Evolutionary conservation across 2,329 filamentous ascomycete species (phyloP).

Genomic region (Botrytis fragariae): DNA sequence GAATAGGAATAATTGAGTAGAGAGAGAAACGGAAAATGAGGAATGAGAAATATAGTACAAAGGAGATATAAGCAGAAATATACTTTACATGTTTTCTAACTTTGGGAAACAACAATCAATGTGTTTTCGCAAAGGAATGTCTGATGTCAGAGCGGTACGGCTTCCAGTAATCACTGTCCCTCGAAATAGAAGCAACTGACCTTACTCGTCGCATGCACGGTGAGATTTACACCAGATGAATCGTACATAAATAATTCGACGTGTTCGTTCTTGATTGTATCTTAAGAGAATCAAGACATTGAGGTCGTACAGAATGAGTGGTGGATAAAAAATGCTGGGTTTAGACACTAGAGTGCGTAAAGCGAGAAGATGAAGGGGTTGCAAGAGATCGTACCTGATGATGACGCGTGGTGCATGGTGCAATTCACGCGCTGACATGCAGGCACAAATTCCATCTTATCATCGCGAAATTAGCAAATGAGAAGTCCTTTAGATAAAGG

Average conservation of each 20-base stretch:
- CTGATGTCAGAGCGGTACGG: slow-evolving; percentile 2
- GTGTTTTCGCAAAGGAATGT: not conserved
- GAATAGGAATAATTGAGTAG: not conserved
- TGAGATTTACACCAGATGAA: not conserved
- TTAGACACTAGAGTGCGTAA: not conserved
- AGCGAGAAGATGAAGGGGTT: not conserved
- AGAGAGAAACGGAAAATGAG: not conserved
- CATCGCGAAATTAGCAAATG: not conserved
- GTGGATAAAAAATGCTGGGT: not conserved
- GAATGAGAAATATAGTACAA: not conserved
- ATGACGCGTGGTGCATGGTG: slow-evolving; percentile 5
- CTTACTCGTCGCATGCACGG: not conserved
- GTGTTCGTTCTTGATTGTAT: slow-evolving; percentile 1
- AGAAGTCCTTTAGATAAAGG: not conserved
- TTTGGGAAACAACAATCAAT: not conserved
- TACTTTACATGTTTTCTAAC: not conserved
- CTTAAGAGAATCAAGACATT: not conserved
- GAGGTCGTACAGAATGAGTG: not conserved
- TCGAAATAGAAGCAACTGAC: slow-evolving; percentile 1
- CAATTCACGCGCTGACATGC: not conserved
- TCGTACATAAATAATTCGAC: not conserved
- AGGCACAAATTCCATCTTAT: not conserved
- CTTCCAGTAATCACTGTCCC: not conserved
- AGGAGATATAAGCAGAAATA: not conserved
- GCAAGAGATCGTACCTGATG: not conserved